These are phyloP conservation scores for Chytriomyces sp. DNA, from an alignment of 192 early-diverging fungal species.

Conservation along the genomic window DNA sequence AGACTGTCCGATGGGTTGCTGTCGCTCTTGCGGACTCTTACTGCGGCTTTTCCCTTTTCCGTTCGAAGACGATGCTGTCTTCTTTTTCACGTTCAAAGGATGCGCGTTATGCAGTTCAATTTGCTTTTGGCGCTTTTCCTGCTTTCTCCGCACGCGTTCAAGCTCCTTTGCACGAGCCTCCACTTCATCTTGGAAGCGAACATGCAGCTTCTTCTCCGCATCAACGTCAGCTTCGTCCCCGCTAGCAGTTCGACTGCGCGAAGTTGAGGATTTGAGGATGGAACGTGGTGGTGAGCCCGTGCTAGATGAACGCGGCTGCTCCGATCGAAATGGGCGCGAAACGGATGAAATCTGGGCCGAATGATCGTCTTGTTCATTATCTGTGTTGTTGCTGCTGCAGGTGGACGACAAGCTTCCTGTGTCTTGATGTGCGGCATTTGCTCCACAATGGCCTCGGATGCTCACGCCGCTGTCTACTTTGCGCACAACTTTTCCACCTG, in stretches of 20 bases:
- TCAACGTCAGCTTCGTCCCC: background rate
- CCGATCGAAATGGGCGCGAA: background rate
- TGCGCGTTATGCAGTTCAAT: constrained; percentile 22
- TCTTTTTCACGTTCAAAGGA: background rate
- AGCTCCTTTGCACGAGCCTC: background rate
- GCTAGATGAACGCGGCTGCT: background rate
- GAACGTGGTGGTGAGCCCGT: constrained; percentile 5
- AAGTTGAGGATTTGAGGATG: constrained; percentile 7
- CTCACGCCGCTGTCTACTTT: constrained; percentile 15
- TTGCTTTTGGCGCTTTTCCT: constrained; percentile 13
- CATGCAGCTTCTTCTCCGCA: background rate
- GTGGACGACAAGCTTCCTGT: background rate
- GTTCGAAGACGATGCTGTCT: background rate
- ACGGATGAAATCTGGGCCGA: background rate
- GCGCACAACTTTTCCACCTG: background rate
- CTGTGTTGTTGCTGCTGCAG: background rate
- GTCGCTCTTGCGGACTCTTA: background rate
- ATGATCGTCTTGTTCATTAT: background rate
- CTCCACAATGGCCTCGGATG: background rate
- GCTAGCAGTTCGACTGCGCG: background rate
- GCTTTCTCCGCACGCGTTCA: constrained; percentile 18
- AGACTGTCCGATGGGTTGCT: background rate
- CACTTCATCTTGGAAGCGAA: constrained; percentile 25
- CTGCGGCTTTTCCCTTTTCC: background rate
- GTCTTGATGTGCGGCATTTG: background rate